Base-by-base conservation (phyloP, 2,329 filamentous ascomycete genomes). In the Fusarium marasasianum region DNA sequence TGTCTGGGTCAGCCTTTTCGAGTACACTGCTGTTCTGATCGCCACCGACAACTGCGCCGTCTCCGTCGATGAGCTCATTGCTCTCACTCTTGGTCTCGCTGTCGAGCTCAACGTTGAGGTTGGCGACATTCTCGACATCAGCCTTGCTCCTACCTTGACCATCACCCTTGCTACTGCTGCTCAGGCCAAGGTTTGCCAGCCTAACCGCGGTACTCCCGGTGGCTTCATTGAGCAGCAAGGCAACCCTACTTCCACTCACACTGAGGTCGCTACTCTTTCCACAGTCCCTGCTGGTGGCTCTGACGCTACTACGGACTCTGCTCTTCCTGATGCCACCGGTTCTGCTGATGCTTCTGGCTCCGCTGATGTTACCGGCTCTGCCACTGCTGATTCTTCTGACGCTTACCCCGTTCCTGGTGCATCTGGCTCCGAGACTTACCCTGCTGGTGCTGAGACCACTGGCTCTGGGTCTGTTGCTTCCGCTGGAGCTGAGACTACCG, bases 1-100 rank as follows among this genome's bases (percentile, higher is more conserved):
- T 48, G 80, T 89, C 48, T 89, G 83, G 77, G 84, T 85, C 65
- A 86, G 90, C 80, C 78, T 91, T 12, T 83, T 88, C n/a, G 86
- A 90, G 74, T 88, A 90, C 78, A 83, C 85, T 64, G 82, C 83
- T 69, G 78, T 81, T 61, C 81, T 86, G 61, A 81, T 83, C 56
- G 77, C 74, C 41, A 81, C 80, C 10, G 77, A 80, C 15, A 58
- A 73, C 53, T 86, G 85, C 76, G 81, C 78, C 31, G 73, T 86
- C 24, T 75, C 76, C 20, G 58, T 75, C 12, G 48, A 63, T 14
- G 75, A 76, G 41, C 57, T 72, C n/a, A 76, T 77, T 51, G 71
- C 71, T 29, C 76, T 79, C 1, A 73, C 64, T 24, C 74, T 77
- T 26, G 77, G 77, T 51, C 53, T 79, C n/a, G 72, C 71, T 48